These are phyloP conservation scores for Talaromyces trachyspermus DNA, from an alignment of 495 filamentous ascomycete genomes.

Conservation along the genomic window DNA sequence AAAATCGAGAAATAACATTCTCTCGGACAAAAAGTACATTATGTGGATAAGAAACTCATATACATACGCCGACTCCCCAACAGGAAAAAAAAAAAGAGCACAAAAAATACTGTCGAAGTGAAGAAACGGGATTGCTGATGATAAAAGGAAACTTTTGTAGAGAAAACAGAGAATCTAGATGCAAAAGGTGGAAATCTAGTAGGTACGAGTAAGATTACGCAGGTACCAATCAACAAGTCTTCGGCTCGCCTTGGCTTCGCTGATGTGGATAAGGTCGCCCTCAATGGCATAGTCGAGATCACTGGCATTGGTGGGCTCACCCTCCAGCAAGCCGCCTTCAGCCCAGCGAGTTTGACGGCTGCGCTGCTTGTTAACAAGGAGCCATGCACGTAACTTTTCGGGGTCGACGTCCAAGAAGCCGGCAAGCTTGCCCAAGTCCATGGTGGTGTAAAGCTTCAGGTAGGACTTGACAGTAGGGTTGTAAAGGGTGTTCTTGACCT, in stretches of 20 bases:
- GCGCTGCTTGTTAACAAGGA: conserved; percentile 96
- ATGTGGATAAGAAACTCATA: not conserved
- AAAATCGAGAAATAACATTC: not conserved
- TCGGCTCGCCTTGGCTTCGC: conserved; percentile 94
- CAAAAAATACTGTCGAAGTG: too few relatives aligned
- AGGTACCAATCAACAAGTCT: conserved; percentile 99
- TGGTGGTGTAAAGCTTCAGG: conserved; percentile 97
- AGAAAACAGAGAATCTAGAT: conserved; percentile 8
- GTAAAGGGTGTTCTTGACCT: conserved; percentile 94
- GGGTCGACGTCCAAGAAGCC: conserved; percentile 93
- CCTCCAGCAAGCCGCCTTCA: conserved; percentile 82
- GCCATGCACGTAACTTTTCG: conserved; percentile 81
- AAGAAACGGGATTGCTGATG: conserved; percentile 11
- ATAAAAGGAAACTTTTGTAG: conserved; percentile 16
- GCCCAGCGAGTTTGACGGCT: conserved; percentile 93
- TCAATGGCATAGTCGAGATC: conserved; percentile 97
- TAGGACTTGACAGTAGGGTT: conserved; percentile 95
- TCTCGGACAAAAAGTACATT: not conserved
- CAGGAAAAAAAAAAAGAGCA: conserved; percentile 18
- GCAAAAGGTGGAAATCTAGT: conserved; percentile 38
- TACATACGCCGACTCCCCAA: conserved; percentile 10
- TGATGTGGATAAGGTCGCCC: conserved; percentile 95
- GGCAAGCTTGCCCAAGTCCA: conserved; percentile 97
- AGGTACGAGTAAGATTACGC: conserved; percentile 88
- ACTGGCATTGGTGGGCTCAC: conserved; percentile 81